phyloP scores from a whole-genome alignment of 1,284 basidiomycete genomes.

The Apiotrichum gracile region DNA sequence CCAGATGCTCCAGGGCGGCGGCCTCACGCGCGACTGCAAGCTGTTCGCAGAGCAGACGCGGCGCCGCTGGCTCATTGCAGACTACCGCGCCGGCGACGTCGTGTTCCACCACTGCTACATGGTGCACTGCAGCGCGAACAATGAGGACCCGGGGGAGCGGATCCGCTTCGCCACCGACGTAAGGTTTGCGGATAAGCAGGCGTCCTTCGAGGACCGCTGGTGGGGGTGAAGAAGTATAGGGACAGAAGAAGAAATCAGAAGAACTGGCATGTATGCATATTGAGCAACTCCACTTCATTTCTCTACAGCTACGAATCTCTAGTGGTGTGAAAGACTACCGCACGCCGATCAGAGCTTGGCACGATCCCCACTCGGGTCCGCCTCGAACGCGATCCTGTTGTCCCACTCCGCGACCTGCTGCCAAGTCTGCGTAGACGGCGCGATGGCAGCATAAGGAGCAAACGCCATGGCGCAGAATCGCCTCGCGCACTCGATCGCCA shows the following conservation, averaged over 20 bases:
- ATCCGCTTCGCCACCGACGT: conserved; percentile 16
- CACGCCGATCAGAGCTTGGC: too few relatives aligned
- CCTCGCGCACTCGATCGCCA: conserved; percentile 8
- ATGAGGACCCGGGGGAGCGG: conserved; percentile 8
- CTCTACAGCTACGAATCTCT: too few relatives aligned
- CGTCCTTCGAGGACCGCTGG: conserved; percentile 13
- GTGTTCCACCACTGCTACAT: conserved; percentile 17
- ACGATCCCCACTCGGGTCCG: too few relatives aligned
- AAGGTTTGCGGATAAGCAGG: conserved; percentile 8
- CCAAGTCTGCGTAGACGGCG: neutral
- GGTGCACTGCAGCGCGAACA: conserved; percentile 15
- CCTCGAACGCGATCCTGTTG: conserved; percentile 13
- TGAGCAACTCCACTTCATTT: too few relatives aligned
- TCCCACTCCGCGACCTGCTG: conserved; percentile 9
- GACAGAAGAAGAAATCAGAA: too few relatives aligned
- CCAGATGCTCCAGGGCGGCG: conserved; percentile 14
- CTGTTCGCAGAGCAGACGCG: conserved; percentile 2
- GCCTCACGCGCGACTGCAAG: conserved; percentile 7
- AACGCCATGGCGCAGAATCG: conserved; percentile 2
- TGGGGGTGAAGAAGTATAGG: too few relatives aligned
- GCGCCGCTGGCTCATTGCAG: conserved; percentile 15
- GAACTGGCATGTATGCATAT: too few relatives aligned
- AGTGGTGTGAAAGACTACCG: too few relatives aligned
- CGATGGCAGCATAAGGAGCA: neutral
- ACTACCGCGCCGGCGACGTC: conserved; percentile 19